Evolutionary conservation across 140 eudicot species (phyloP).

Genomic region (Oenanthe javanica): DNA sequence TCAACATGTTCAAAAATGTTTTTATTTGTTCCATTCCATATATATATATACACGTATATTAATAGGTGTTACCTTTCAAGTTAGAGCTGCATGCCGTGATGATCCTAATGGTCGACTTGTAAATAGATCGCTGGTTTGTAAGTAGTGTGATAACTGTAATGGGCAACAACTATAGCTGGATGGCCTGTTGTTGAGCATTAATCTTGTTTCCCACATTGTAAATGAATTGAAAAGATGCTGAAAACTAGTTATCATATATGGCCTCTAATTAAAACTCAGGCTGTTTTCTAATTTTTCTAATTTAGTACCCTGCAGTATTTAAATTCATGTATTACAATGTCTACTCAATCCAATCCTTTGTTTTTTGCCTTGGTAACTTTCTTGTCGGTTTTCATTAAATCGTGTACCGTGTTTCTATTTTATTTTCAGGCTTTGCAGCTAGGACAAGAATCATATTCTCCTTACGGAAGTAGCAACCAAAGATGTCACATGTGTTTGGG

Average conservation of each 20-base stretch:
- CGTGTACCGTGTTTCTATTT: background rate
- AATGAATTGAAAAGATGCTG: background rate
- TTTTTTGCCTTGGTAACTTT: background rate
- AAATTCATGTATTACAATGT: background rate
- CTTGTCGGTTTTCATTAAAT: background rate
- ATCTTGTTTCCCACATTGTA: background rate
- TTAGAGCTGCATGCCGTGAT: too few relatives aligned
- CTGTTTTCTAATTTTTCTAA: background rate
- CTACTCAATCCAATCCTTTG: background rate
- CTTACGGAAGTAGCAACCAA: conserved; percentile 49
- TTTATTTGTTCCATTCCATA: background rate
- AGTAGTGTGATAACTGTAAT: background rate
- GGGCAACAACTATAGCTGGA: background rate
- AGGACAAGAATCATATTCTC: conserved; percentile 69
- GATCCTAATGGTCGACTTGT: too few relatives aligned
- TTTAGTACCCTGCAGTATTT: background rate
- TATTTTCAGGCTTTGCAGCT: conserved; percentile 75
- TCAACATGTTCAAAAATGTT: background rate
- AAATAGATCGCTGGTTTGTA: background rate
- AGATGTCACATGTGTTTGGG: conserved; percentile 96
- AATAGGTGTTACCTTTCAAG: too few relatives aligned
- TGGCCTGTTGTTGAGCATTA: background rate
- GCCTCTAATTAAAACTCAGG: background rate
- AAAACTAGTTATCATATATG: background rate
- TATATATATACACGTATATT: too few relatives aligned